phyloP scores from a whole-genome alignment of 2,329 filamentous ascomycete genomes.

The Nemania abortiva region DNA sequence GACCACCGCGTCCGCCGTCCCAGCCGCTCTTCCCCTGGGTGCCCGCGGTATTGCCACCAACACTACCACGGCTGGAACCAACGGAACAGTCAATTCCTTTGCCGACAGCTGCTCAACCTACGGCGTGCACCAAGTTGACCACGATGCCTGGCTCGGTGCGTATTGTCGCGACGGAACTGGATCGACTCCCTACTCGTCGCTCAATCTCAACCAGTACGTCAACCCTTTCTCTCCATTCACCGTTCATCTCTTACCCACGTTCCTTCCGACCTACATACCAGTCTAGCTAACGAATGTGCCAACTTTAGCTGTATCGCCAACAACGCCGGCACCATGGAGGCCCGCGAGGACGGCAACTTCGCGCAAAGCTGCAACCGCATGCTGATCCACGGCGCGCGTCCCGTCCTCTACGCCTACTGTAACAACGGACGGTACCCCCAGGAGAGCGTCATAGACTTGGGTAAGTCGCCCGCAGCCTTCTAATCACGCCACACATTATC shows the following conservation, averaged over 20 bases:
- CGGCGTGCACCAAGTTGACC: conserved; percentile 3
- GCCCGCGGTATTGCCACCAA: neutral
- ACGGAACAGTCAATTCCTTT: conserved; percentile 23
- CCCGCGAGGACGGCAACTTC: conserved; percentile 27
- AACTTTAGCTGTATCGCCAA: conserved; percentile 34
- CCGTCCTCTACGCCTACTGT: conserved; percentile 23
- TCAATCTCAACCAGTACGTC: conserved; percentile 35
- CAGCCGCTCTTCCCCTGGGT: neutral
- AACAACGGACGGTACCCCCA: conserved; percentile 1
- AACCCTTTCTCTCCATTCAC: neutral
- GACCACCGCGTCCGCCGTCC: neutral
- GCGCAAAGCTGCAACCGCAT: conserved; percentile 26
- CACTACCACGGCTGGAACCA: neutral
- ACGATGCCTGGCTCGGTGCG: conserved; percentile 12
- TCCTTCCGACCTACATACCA: neutral
- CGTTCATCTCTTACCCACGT: neutral
- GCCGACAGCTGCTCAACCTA: conserved; percentile 16
- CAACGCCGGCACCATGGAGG: conserved; percentile 26
- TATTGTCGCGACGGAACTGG: conserved; percentile 8
- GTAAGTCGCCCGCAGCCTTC: conserved; percentile 10
- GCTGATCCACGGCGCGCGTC: conserved; percentile 16
- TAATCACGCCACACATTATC: neutral
- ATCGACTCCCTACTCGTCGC: conserved; percentile 11
- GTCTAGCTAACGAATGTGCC: neutral
- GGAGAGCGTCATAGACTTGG: conserved; percentile 20